Conservation (phyloP, 768 basidiomycete genomes). For the Phaeolepiota aurea region DNA sequence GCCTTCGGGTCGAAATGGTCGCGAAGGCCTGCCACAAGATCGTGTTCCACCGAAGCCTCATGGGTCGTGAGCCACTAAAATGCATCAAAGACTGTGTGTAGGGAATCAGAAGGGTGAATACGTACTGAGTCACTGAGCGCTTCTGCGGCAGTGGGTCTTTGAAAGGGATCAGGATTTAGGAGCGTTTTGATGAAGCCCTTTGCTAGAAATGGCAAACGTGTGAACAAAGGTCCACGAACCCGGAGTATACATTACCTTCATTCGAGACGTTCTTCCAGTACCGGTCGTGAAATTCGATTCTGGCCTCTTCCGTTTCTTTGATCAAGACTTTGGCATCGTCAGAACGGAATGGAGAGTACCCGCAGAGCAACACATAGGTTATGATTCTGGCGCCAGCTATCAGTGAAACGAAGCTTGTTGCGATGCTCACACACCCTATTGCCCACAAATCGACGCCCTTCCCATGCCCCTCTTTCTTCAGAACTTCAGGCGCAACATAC, state of each 20-base stretch:
- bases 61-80: constrained; percentile 68
- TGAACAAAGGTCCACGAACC: neutral
- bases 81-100: neutral
- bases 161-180: constrained; percentile 59
- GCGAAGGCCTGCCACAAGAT: constrained; percentile 64
- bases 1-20: constrained; percentile 76
- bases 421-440: constrained; percentile 54
- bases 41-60: constrained; percentile 59
- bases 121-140: constrained; percentile 63
- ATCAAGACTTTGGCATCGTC: constrained; percentile 70
- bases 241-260: constrained; percentile 41
- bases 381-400: constrained; percentile 54
- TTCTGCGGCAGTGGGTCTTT: constrained; percentile 66
- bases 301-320: constrained; percentile 78
- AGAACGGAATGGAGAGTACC: constrained; percentile 90
- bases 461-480: constrained; percentile 76
- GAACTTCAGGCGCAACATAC: constrained; percentile 87
- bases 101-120: constrained; percentile 2
- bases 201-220: constrained; percentile 35
- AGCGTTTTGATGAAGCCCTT: constrained; percentile 75
- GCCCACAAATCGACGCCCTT: constrained; percentile 94
- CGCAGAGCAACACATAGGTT: constrained; percentile 90
- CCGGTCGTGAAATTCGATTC: constrained; percentile 84
- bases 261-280: constrained; percentile 90
- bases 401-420: neutral